Evolutionary conservation across 371 early-diverging fungal species (phyloP).

Genomic region (Apophysomyces sp.): DNA sequence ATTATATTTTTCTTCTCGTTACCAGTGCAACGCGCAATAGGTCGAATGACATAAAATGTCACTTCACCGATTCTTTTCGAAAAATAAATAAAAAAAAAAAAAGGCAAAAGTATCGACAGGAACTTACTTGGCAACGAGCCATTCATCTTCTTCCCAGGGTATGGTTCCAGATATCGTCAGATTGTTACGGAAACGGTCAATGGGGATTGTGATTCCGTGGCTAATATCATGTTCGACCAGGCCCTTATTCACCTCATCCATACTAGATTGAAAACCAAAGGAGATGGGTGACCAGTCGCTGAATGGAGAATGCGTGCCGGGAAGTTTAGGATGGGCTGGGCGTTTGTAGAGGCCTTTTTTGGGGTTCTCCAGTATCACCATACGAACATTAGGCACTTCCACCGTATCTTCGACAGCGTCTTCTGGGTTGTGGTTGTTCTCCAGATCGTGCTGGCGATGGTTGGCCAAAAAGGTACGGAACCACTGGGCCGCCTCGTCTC

Average conservation of each 20-base stretch:
- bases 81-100: background rate
- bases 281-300: slow-evolving; percentile 48
- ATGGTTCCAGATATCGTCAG: slow-evolving; percentile 40
- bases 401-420: slow-evolving; percentile 2
- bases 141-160: slow-evolving; percentile 51
- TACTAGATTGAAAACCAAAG: slow-evolving; percentile 34
- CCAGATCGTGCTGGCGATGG: slow-evolving; percentile 28
- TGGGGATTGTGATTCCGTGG: slow-evolving; percentile 33
- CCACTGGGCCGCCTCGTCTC: slow-evolving; percentile 42
- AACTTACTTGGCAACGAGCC: slow-evolving; percentile 45
- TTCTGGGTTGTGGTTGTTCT: slow-evolving; percentile 23
- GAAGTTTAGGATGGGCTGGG: slow-evolving; percentile 38
- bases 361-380: slow-evolving; percentile 40
- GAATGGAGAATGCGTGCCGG: slow-evolving; percentile 40
- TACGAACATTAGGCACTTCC: slow-evolving; percentile 12
- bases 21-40: slow-evolving; percentile 45
- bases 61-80: slow-evolving; percentile 41
- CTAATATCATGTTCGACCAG: slow-evolving; percentile 29
- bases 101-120: background rate
- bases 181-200: slow-evolving; percentile 45
- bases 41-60: slow-evolving; percentile 40
- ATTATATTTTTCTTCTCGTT: background rate
- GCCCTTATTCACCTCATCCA: slow-evolving; percentile 28
- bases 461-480: slow-evolving; percentile 23
- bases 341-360: slow-evolving; percentile 23